Evolutionary conservation across 1,139 yeast genomes (phyloP).

Genomic region (Blastobotrys buckinghamii): DNA sequence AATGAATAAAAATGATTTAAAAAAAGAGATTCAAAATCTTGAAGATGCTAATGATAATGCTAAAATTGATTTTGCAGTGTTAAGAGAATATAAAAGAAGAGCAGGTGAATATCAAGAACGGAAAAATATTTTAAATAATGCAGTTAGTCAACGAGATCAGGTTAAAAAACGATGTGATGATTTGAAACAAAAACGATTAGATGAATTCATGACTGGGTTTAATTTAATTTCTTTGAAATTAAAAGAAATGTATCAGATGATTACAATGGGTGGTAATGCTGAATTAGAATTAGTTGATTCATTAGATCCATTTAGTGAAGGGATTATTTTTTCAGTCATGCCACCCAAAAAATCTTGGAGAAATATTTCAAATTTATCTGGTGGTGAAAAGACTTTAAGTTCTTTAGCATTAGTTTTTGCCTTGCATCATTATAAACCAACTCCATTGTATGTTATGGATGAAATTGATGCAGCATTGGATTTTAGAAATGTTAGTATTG

Average conservation of each 20-base stretch:
- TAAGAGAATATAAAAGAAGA: constrained; percentile 71
- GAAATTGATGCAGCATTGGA: constrained; percentile 99
- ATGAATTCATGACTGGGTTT: constrained; percentile 93
- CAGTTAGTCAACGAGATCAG: constrained; percentile 62
- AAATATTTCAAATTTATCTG: constrained; percentile 88
- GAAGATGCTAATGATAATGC: constrained; percentile 54
- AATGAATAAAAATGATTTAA: constrained; percentile 47
- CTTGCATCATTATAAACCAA: constrained; percentile 90
- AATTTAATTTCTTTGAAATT: constrained; percentile 77
- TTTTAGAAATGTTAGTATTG: constrained; percentile 93
- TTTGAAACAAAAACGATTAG: constrained; percentile 65
- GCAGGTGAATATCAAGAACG: constrained; percentile 59
- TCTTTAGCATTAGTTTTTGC: constrained; percentile 96
- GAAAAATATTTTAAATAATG: constrained; percentile 57
- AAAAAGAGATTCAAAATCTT: constrained; percentile 47
- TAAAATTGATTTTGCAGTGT: constrained; percentile 64
- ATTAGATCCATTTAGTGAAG: constrained; percentile 97
- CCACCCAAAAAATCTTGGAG: constrained; percentile 99
- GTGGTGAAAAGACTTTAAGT: constrained; percentile 96
- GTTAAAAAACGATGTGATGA: constrained; percentile 61
- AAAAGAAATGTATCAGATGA: constrained; percentile 97
- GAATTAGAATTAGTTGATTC: constrained; percentile 94
- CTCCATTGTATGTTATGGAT: constrained; percentile 98
- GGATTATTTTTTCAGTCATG: constrained; percentile 95
- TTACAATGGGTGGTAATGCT: constrained; percentile 99